These are phyloP conservation scores for Gryganskiella cystojenkinii DNA, from an alignment of 192 early-diverging fungal species.

Conservation along the genomic window DNA sequence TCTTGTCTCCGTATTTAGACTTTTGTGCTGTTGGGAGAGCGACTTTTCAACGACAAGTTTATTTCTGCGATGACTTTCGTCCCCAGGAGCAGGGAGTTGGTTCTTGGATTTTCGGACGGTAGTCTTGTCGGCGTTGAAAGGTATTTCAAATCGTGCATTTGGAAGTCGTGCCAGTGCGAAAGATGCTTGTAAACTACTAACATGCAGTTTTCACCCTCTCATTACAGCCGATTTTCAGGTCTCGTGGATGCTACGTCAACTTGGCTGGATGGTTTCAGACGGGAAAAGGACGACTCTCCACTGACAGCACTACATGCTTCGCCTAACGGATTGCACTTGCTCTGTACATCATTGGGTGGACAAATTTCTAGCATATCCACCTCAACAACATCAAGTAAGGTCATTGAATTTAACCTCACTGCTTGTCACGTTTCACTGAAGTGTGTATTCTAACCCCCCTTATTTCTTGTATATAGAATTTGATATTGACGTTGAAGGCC, in stretches of 20 bases:
- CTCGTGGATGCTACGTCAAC: slow-evolving; percentile 22
- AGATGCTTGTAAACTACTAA: too few relatives aligned
- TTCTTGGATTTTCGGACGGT: slow-evolving; percentile 44
- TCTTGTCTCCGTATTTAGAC: slow-evolving; percentile 9
- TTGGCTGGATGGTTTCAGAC: slow-evolving; percentile 24
- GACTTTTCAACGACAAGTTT: slow-evolving; percentile 37
- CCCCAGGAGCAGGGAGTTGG: slow-evolving; percentile 32
- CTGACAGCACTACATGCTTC: slow-evolving; percentile 28
- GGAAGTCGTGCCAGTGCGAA: too few relatives aligned
- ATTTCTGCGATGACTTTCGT: slow-evolving; percentile 25
- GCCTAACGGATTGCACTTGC: slow-evolving; percentile 29
- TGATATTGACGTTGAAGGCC: slow-evolving; percentile 28
- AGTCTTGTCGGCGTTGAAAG: slow-evolving; percentile 42
- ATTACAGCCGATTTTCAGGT: slow-evolving; percentile 31
- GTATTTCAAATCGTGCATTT: too few relatives aligned
- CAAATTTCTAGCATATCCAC: slow-evolving; percentile 22
- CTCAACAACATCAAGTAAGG: slow-evolving; percentile 20
- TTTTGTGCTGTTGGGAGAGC: slow-evolving; percentile 45
- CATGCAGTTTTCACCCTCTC: too few relatives aligned
- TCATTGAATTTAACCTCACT: too few relatives aligned
- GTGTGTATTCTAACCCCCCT: too few relatives aligned
- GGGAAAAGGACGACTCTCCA: slow-evolving; percentile 3
- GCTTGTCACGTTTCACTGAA: too few relatives aligned
- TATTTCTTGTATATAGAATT: slow-evolving; percentile 4
- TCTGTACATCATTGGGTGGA: slow-evolving; percentile 16